Conservation (phyloP, 1,139 yeast genomes). For the Candida dubliniensis region DNA sequence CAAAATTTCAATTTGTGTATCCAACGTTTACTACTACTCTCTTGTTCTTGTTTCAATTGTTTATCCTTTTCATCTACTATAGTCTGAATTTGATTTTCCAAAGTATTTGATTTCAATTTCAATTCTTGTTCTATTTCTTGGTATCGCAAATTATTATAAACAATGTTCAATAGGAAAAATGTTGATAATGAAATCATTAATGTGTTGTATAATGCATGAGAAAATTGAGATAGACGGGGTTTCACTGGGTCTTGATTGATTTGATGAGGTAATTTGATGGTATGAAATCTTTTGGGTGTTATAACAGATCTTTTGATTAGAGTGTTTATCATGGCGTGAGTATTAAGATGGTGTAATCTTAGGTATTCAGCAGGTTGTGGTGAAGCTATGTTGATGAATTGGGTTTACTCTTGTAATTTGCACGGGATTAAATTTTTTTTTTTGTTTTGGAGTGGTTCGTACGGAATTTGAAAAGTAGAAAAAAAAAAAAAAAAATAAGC, state of each 20-base stretch:
- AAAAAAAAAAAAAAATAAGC: no score
- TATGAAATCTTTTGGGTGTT: constrained; percentile 3
- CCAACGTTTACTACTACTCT: constrained; percentile 9
- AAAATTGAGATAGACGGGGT: constrained; percentile 40
- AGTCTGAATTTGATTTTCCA: constrained; percentile 33
- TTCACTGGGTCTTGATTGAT: constrained; percentile 15
- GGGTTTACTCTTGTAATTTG: no score
- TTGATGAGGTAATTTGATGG: constrained; percentile 9
- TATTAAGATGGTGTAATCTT: not conserved
- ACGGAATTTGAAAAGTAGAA: no score
- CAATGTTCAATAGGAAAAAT: constrained; percentile 36
- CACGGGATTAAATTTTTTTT: no score
- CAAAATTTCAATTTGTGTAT: constrained; percentile 27
- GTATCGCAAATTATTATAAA: constrained; percentile 35
- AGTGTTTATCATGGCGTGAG: not conserved
- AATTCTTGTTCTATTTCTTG: constrained; percentile 28
- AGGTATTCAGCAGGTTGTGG: not conserved
- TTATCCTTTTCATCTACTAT: constrained; percentile 31
- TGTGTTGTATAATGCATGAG: constrained; percentile 39
- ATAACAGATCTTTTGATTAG: not conserved
- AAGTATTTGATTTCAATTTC: constrained; percentile 21
- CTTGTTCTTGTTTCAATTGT: constrained; percentile 14
- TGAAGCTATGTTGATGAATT: not conserved
- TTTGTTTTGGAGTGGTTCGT: no score
- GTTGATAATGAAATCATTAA: constrained; percentile 43